A percentile compares a stretch with the other conserved stretches of the same genome.
phyloP scores from a whole-genome alignment of 257 asterid genomes.

The Catharanthus roseus region DNA sequence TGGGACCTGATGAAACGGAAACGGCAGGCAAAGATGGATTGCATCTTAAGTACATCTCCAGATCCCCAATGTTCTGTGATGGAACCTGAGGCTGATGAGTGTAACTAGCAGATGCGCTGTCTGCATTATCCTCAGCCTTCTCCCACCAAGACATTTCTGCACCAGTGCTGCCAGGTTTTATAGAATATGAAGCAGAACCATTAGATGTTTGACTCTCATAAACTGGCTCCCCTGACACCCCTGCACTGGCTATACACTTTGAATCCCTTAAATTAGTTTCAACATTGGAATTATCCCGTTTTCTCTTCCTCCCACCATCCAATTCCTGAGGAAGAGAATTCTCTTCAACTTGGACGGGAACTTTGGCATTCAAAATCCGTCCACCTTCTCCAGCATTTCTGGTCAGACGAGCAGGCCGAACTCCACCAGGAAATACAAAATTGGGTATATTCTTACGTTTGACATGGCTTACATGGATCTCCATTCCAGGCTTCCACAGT shows the following conservation, averaged over 20 bases:
- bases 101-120: neutral
- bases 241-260: slow-evolving; percentile 2
- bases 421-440: slow-evolving; percentile 36
- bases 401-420: slow-evolving; percentile 20
- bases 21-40: slow-evolving; percentile 10
- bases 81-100: neutral
- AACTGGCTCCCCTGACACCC: slow-evolving; percentile 17
- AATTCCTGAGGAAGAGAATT: slow-evolving; percentile 14
- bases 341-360: slow-evolving; percentile 14
- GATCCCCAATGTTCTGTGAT: slow-evolving; percentile 12
- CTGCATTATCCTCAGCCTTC: slow-evolving; percentile 14
- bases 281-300: slow-evolving; percentile 14
- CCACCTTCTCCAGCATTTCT: slow-evolving; percentile 15
- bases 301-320: slow-evolving; percentile 16
- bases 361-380: slow-evolving; percentile 8
- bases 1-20: slow-evolving; percentile 8
- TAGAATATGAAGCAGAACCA: slow-evolving; percentile 16
- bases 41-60: neutral
- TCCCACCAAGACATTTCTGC: slow-evolving; percentile 2
- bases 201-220: slow-evolving; percentile 3
- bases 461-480: slow-evolving; percentile 33
- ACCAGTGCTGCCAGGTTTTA: slow-evolving; percentile 1
- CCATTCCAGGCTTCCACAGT: slow-evolving; percentile 36
- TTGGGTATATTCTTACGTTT: slow-evolving; percentile 27
- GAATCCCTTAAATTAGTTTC: slow-evolving; percentile 11